Evolutionary conservation across 257 asterid genomes (phyloP).

Genomic region (Scutellaria minor): DNA sequence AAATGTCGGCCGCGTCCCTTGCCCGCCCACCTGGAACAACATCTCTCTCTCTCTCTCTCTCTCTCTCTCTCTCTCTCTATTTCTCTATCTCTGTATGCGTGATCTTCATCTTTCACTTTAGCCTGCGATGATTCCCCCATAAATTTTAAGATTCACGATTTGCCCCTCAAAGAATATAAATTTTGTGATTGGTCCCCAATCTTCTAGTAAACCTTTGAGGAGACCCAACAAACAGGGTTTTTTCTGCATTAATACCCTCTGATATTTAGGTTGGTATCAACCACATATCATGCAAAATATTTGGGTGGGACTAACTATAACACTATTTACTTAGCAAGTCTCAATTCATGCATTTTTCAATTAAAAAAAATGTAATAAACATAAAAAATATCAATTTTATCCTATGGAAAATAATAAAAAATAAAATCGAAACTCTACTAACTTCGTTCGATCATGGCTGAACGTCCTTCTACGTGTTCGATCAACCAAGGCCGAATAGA

Average conservation of each 20-base stretch:
- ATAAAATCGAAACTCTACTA: too few species aligned
- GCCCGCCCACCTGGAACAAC: conserved; percentile 99
- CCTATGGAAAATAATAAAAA: too few species aligned
- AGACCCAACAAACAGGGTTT: not conserved
- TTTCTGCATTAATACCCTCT: conserved; percentile 19
- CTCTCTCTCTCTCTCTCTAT: conserved; percentile 22
- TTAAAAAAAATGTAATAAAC: too few species aligned
- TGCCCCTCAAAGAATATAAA: conserved; percentile 16
- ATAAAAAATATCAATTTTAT: too few species aligned
- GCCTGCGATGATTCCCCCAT: conserved; percentile 25
- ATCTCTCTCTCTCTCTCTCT: conserved; percentile 44
- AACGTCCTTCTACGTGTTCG: too few species aligned
- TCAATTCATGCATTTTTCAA: too few species aligned
- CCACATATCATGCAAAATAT: not conserved
- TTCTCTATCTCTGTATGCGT: conserved; percentile 31
- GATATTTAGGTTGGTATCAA: not conserved
- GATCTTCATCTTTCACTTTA: conserved; percentile 32
- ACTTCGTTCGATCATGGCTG: too few species aligned
- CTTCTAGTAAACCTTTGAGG: not conserved
- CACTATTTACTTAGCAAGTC: too few species aligned
- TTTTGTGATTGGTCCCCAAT: conserved; percentile 20
- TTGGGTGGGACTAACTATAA: not conserved
- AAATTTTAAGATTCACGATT: not conserved
- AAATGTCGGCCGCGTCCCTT: conserved; percentile 98
- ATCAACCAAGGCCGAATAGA: too few species aligned